These are phyloP conservation scores for Crithidia sp. DNA, from an alignment of 208 protist species.

Conservation along the genomic window DNA sequence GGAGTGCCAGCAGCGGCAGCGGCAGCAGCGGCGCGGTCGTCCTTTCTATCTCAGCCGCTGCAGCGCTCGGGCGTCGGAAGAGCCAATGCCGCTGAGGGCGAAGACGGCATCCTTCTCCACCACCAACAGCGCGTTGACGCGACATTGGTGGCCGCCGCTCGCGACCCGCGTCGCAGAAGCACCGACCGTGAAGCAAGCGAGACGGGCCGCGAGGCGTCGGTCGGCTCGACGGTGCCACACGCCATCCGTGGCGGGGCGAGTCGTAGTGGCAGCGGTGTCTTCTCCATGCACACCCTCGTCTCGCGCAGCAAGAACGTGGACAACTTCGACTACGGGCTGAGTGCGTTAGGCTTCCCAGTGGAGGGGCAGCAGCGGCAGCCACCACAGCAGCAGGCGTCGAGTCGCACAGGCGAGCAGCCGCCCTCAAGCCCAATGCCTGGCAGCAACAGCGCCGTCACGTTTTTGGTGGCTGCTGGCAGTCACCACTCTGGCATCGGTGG, in stretches of 20 bases:
- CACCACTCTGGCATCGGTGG: neutral
- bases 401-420: neutral
- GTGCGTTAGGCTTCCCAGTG: conserved; percentile 46
- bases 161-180: too few species aligned
- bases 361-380: conserved; percentile 13
- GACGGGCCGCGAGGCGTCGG: neutral
- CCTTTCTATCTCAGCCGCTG: conserved; percentile 12
- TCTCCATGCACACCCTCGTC: conserved; percentile 24
- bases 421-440: neutral
- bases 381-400: neutral
- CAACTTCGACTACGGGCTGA: conserved; percentile 56
- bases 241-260: neutral
- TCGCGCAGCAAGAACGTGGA: conserved; percentile 31
- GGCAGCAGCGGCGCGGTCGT: neutral
- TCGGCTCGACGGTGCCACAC: neutral
- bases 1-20: neutral
- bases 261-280: conserved; percentile 27
- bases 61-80: neutral
- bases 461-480: conserved; percentile 4
- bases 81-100: too few species aligned
- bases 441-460: conserved; percentile 14
- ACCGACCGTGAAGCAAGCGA: too few species aligned
- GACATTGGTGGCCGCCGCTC: too few species aligned
- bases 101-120: neutral
- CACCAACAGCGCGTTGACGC: neutral